A percentile compares a stretch with the other conserved stretches of the same genome.
Conservation (phyloP, 352 stramenopile genomes). For the Phytophthora capsici region DNA sequence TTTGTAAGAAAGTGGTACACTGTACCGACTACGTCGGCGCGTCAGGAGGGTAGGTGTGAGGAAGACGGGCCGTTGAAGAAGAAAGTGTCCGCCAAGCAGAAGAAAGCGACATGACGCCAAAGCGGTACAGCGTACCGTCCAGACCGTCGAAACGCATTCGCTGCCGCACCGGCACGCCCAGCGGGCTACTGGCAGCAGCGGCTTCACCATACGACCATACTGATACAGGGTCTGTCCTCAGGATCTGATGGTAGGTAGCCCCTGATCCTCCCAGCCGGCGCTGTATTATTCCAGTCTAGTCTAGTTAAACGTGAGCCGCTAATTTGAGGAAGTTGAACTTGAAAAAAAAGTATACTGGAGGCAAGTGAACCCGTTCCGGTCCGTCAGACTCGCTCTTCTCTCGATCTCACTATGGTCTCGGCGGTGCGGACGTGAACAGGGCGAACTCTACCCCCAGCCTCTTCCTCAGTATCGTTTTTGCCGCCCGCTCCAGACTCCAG, state of each 20-base stretch:
- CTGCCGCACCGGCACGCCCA: slow-evolving; percentile 18
- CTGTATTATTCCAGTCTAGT: not conserved
- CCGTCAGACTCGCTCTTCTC: slow-evolving; percentile 4
- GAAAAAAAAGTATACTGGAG: slow-evolving; percentile 20
- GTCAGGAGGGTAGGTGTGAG: slow-evolving; percentile 24
- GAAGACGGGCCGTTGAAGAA: slow-evolving; percentile 29
- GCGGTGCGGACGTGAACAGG: slow-evolving; percentile 17
- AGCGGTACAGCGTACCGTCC: slow-evolving; percentile 24
- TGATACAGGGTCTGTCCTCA: slow-evolving; percentile 7
- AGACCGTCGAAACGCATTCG: slow-evolving; percentile 26
- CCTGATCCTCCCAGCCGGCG: not conserved
- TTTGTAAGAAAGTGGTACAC: slow-evolving; percentile 13
- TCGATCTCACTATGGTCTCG: slow-evolving; percentile 9
- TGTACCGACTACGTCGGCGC: not conserved
- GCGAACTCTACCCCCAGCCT: not conserved
- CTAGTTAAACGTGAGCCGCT: slow-evolving; percentile 9
- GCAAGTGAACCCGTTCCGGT: slow-evolving; percentile 12
- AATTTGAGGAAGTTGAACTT: slow-evolving; percentile 32
- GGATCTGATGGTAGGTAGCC: not conserved
- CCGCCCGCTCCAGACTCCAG: not conserved
- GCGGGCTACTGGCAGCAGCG: not conserved
- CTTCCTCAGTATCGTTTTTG: too few relatives aligned
- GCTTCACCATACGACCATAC: not conserved
- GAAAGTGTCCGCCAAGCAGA: slow-evolving; percentile 14
- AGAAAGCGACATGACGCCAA: slow-evolving; percentile 13